phyloP scores from a whole-genome alignment of 768 basidiomycete species.

The Ephemerocybe angulata region DNA sequence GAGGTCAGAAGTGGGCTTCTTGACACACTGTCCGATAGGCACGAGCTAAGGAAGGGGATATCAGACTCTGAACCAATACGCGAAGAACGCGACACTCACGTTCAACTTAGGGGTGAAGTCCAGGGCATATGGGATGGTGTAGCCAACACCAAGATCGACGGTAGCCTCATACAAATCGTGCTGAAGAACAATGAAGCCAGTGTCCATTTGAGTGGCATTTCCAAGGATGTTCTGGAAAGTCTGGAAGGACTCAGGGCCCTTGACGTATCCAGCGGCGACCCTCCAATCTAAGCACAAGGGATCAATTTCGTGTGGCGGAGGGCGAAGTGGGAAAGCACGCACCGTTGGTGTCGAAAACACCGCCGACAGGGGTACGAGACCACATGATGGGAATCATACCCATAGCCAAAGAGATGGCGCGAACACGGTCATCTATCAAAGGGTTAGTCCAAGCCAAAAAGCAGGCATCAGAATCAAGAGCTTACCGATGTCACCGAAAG shows the following conservation, averaged over 20 bases:
- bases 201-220: constrained; percentile 52
- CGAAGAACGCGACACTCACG: constrained; percentile 33
- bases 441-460: constrained; percentile 3
- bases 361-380: constrained; percentile 59
- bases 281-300: constrained; percentile 78
- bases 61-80: too few relatives aligned
- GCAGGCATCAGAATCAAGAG: background rate
- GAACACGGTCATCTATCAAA: constrained; percentile 78
- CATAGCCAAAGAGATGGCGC: constrained; percentile 88
- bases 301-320: too few relatives aligned
- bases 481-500: constrained; percentile 75
- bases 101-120: constrained; percentile 60
- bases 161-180: constrained; percentile 84
- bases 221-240: constrained; percentile 73
- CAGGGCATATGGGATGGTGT: constrained; percentile 76
- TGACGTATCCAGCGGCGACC: constrained; percentile 73
- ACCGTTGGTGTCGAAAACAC: constrained; percentile 73
- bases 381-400: constrained; percentile 89
- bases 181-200: constrained; percentile 86
- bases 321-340: too few relatives aligned
- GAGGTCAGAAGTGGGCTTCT: constrained; percentile 58
- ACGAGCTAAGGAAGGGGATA: constrained; percentile 37
- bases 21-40: constrained; percentile 76
- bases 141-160: constrained; percentile 87
- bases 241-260: constrained; percentile 58